phyloP scores from a whole-genome alignment of 1,284 basidiomycete genomes.

The Rhodotorula sp. region DNA sequence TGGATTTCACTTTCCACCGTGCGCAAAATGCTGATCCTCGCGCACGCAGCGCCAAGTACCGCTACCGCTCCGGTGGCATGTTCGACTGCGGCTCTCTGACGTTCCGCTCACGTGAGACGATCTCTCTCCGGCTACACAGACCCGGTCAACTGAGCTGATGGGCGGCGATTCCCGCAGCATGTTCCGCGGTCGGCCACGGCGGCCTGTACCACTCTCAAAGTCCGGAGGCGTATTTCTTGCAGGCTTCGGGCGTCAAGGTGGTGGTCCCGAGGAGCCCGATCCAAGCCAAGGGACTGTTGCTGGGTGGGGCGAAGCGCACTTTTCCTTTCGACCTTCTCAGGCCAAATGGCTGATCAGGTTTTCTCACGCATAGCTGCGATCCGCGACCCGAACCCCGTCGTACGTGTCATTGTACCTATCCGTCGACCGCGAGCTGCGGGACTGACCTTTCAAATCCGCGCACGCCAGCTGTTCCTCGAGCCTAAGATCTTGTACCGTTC shows the following conservation, averaged over 20 bases:
- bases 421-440: too few relatives aligned
- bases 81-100: constrained; percentile 83
- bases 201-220: constrained; percentile 92
- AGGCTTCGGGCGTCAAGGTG: constrained; percentile 80
- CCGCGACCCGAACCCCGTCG: constrained; percentile 85
- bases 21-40: constrained; percentile 53
- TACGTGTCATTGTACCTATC: constrained; percentile 46
- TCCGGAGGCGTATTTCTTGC: constrained; percentile 91
- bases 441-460: not conserved
- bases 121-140: constrained; percentile 20
- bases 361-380: constrained; percentile 59
- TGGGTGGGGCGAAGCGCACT: constrained; percentile 46
- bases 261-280: constrained; percentile 89
- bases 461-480: constrained; percentile 67
- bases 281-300: constrained; percentile 86
- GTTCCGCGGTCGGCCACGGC: constrained; percentile 88
- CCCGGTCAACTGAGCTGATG: not conserved
- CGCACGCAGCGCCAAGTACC: constrained; percentile 65
- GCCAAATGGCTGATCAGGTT: not conserved
- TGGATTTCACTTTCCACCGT: not conserved
- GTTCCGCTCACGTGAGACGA: constrained; percentile 63
- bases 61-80: constrained; percentile 81
- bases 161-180: constrained; percentile 51
- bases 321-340: not conserved
- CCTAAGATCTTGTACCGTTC: constrained; percentile 86